phyloP scores from a whole-genome alignment of 179 eudicot genomes.

The Drosera spatulata region DNA sequence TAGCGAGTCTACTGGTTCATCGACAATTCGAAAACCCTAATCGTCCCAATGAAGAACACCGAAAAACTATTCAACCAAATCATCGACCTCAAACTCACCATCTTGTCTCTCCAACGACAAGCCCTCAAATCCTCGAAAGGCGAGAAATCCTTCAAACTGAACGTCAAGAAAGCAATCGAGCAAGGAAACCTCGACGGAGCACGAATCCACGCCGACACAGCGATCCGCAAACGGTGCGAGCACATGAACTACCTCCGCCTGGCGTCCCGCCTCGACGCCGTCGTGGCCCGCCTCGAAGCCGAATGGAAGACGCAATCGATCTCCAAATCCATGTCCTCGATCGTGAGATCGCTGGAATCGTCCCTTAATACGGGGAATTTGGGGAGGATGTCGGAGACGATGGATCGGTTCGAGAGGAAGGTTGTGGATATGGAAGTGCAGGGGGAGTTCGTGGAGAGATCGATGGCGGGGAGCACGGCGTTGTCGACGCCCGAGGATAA shows the following conservation, averaged over 20 bases:
- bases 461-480: slow-evolving; percentile 42
- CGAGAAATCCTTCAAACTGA: slow-evolving; percentile 34
- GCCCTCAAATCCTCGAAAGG: slow-evolving; percentile 41
- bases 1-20: not conserved
- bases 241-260: slow-evolving; percentile 35
- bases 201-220: slow-evolving; percentile 36
- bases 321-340: slow-evolving; percentile 28
- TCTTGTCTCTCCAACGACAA: slow-evolving; percentile 41
- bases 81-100: slow-evolving; percentile 44
- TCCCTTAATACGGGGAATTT: slow-evolving; percentile 30
- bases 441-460: slow-evolving; percentile 41
- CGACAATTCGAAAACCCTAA: slow-evolving; percentile 11
- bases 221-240: slow-evolving; percentile 36
- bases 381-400: slow-evolving; percentile 45
- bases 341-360: slow-evolving; percentile 36
- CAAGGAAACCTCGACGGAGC: slow-evolving; percentile 44
- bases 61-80: slow-evolving; percentile 43
- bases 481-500: slow-evolving; percentile 38
- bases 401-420: slow-evolving; percentile 41
- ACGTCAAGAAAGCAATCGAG: slow-evolving; percentile 42
- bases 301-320: slow-evolving; percentile 37
- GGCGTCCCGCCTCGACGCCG: slow-evolving; percentile 32
- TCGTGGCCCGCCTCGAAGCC: slow-evolving; percentile 29
- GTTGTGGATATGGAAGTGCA: slow-evolving; percentile 48
- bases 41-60: slow-evolving; percentile 25